A percentile compares a stretch with the other conserved stretches of the same genome.
phyloP scores from a whole-genome alignment of 257 asterid species.

The Solanum tarijense region DNA sequence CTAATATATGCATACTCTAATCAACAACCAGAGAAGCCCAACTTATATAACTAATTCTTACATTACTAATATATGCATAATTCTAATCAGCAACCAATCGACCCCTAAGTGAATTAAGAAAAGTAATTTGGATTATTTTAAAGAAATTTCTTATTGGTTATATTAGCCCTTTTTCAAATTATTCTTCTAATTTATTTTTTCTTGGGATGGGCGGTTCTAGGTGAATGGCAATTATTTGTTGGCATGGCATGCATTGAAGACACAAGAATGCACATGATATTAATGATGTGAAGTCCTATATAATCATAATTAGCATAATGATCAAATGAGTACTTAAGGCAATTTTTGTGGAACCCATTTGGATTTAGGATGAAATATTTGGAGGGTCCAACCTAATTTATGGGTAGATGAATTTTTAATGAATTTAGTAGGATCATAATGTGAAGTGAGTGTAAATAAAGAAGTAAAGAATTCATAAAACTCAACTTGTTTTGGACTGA shows the following conservation, averaged over 20 bases:
- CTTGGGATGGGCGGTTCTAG: not conserved
- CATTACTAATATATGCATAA: not conserved
- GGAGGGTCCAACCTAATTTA: not conserved
- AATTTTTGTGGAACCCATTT: not conserved
- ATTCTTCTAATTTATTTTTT: not conserved
- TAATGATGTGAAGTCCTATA: not conserved
- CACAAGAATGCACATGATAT: slow-evolving; percentile 3
- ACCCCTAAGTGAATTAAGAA: not conserved
- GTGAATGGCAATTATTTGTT: not conserved
- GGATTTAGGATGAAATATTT: not conserved
- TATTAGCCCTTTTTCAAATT: not conserved
- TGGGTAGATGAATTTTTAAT: not conserved
- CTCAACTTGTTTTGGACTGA: not conserved
- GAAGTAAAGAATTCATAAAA: not conserved
- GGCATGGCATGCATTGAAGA: not conserved
- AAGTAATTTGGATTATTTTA: not conserved
- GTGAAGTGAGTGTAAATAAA: not conserved
- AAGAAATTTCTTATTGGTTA: not conserved
- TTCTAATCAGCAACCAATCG: not conserved
- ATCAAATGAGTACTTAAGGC: not conserved
- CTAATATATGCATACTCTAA: not conserved
- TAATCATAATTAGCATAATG: slow-evolving; percentile 2
- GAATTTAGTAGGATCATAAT: not conserved
- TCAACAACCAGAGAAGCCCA: not conserved
- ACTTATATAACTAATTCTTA: too few relatives aligned